Percentiles rank a stretch among this genome's conserved stretches.
phyloP scores from a whole-genome alignment of 768 basidiomycete species.

The Psilocybe sp. region DNA sequence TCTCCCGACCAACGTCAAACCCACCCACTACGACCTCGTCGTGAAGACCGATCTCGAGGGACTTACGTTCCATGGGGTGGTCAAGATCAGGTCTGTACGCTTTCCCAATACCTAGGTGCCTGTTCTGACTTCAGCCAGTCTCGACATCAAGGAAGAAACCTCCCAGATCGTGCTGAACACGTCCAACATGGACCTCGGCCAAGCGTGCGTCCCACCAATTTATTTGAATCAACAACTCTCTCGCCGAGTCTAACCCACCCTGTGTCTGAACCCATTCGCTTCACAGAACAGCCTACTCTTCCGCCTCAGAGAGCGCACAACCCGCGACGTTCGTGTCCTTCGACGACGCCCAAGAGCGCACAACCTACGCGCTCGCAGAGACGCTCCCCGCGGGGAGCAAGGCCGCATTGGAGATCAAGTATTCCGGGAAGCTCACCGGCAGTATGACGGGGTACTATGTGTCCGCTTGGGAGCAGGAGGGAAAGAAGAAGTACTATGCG shows the following conservation, averaged over 20 bases:
- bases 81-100: constrained; percentile 55
- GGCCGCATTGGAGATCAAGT: constrained; percentile 65
- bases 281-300: constrained; percentile 43
- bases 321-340: constrained; percentile 38
- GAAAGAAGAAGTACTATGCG: neutral
- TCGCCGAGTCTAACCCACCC: too few relatives aligned
- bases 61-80: constrained; percentile 70
- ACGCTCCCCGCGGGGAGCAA: constrained; percentile 60
- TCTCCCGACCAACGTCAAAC: constrained; percentile 62
- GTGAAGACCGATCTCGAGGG: constrained; percentile 77
- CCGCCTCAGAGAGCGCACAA: constrained; percentile 45
- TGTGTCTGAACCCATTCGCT: neutral
- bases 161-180: constrained; percentile 65
- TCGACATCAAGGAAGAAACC: constrained; percentile 61
- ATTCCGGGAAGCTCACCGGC: constrained; percentile 20
- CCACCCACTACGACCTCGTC: constrained; percentile 74
- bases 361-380: constrained; percentile 54
- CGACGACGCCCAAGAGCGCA: constrained; percentile 61
- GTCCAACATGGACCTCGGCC: constrained; percentile 50
- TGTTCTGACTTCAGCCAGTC: constrained; percentile 30
- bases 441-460: neutral
- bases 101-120: neutral
- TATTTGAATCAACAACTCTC: too few relatives aligned
- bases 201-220: constrained; percentile 33
- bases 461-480: neutral